These are phyloP conservation scores for Gastrolobium bilobum DNA, from an alignment of 306 rosid species.

Conservation along the genomic window DNA sequence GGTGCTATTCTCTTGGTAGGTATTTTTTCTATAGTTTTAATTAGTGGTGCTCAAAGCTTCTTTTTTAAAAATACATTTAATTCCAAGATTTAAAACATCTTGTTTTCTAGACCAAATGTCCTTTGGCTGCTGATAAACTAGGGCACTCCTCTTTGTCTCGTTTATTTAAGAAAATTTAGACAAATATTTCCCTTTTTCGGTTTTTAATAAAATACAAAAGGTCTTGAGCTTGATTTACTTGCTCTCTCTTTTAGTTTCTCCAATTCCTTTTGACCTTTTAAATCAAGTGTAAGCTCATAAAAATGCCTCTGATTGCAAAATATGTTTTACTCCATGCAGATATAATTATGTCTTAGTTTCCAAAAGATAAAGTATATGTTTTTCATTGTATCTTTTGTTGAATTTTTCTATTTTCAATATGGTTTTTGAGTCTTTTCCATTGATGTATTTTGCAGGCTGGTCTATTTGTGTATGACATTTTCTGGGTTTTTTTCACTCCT, in stretches of 20 bases:
- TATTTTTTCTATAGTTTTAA: not conserved
- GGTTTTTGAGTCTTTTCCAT: constrained; percentile 37
- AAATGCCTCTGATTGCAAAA: not conserved
- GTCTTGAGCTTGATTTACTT: constrained; percentile 13
- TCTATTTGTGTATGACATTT: constrained; percentile 93
- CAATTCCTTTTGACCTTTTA: constrained; percentile 3
- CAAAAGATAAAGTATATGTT: constrained; percentile 14
- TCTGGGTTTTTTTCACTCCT: constrained; percentile 99
- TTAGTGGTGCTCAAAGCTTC: constrained; percentile 23
- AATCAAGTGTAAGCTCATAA: constrained; percentile 29
- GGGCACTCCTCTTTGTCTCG: not conserved
- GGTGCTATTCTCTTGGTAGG: constrained; percentile 98
- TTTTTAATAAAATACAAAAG: constrained; percentile 8
- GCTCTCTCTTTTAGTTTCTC: not conserved
- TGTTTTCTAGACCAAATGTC: constrained; percentile 6
- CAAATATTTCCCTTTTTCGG: not conserved
- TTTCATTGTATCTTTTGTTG: not conserved
- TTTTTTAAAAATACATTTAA: too few species aligned
- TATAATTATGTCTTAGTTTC: constrained; percentile 24
- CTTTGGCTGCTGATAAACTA: constrained; percentile 35
- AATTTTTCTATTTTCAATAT: constrained; percentile 7
- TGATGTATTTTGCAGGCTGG: constrained; percentile 75
- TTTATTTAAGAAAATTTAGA: constrained; percentile 22
- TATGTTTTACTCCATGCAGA: constrained; percentile 8
- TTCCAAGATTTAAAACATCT: constrained; percentile 5